Base-by-base conservation (phyloP, 2,329 filamentous ascomycete genomes). In the Monosporascus sp. region DNA sequence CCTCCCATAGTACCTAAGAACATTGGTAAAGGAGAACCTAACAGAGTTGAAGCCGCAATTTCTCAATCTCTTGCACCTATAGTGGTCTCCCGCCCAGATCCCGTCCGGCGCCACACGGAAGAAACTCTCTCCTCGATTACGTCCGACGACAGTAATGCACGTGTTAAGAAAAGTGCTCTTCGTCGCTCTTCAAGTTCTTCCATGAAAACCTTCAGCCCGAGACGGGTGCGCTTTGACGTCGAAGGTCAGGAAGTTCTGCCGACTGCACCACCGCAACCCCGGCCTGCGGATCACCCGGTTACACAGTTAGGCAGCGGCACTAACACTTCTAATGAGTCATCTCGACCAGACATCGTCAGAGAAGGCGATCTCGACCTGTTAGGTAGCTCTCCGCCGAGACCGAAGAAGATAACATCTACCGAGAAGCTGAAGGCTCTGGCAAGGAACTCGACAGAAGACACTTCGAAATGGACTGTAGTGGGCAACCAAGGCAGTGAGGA, bases 151-250 rank as follows among this genome's bases (percentile, higher is more conserved):
- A 82, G 79, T 67, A 74, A 80, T 48, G 70, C 71, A 22, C 75
- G 74, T 58, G 67, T 68, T 40, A 75, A 76, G 47, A 74, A 81
- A 58, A 85, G 84, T 61, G 83, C 81, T 46, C 67, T 86, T 53
- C 78, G 83, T 53, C 75, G 81, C 48, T 77, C 79, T 1, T 81
- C 78, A 7, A 81, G 76, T 60, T 74, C 71, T 35, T 75, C 78
- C 26, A 77, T 73, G 49, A 74, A 76, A 51, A 70, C 69, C 6
- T 72, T 74, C 44, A 84, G 81, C 61, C 81, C 80, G n/a, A 77
- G 82, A 31, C 76, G 81, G 55, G 84, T 86, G 53, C 81, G 84
- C 48, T 86, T 86, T 58, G 78, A 84, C 38, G 78, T 86, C 46
- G 76, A 77, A 63, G 82, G 82, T 51, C 72, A 77, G 58, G 81